Percentiles rank a stretch among this genome's conserved stretches.
Conservation (phyloP, 768 basidiomycete species). For the Plicaturopsis crispa region DNA sequence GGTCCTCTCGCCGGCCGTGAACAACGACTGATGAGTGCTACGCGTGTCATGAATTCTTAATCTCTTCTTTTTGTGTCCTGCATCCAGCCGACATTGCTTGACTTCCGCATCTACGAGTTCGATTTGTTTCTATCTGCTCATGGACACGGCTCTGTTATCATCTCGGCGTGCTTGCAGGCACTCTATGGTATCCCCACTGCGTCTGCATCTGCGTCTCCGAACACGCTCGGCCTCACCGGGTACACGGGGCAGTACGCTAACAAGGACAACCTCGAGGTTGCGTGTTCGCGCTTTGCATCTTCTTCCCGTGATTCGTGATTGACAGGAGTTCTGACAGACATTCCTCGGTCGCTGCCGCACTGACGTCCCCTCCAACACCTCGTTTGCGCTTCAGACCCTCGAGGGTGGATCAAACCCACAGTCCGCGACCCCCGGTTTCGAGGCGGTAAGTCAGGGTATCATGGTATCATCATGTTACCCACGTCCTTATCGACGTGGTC, state of each 20-base stretch:
- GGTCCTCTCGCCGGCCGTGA: too few relatives aligned
- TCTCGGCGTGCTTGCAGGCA: slow-evolving; percentile 4
- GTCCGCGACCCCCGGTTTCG: slow-evolving; percentile 6
- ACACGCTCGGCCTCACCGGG: slow-evolving; percentile 22
- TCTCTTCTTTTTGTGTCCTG: too few relatives aligned
- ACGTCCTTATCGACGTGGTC: too few relatives aligned
- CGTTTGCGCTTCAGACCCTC: slow-evolving; percentile 9
- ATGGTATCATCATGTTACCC: too few relatives aligned
- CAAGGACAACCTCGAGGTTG: neutral
- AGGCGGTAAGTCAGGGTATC: slow-evolving; percentile 10
- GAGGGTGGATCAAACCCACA: slow-evolving; percentile 12
- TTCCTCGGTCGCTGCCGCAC: neutral
- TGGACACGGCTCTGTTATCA: neutral
- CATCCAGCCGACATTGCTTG: too few relatives aligned
- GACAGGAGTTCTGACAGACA: neutral
- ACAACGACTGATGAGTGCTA: too few relatives aligned
- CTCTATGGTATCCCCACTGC: slow-evolving; percentile 6
- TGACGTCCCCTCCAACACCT: neutral
- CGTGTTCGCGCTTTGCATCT: neutral
- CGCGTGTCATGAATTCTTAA: too few relatives aligned
- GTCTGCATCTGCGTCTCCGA: slow-evolving; percentile 9
- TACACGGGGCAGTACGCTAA: slow-evolving; percentile 11
- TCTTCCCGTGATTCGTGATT: neutral
- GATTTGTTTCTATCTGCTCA: neutral
- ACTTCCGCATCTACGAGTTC: neutral